Base-by-base conservation (phyloP, 176 grass and related monocot species). In the Oryza longistaminata region DNA sequence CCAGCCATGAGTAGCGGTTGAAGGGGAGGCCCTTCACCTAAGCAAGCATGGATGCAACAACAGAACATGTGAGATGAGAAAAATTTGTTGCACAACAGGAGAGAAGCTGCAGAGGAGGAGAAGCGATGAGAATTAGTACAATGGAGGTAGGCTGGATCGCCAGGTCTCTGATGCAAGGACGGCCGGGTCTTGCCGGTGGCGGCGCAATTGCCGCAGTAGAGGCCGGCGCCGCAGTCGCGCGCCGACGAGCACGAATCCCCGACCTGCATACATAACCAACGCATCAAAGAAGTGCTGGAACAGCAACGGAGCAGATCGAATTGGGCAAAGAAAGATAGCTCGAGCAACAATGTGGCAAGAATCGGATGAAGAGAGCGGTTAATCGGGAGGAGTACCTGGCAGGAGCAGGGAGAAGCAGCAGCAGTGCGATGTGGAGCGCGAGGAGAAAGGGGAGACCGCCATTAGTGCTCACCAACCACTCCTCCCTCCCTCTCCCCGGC, bases 1-100 rank as follows among this genome's bases (percentile, higher is more conserved):
- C 96, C 22, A 98, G 87, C 96, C 96, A 98, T 58, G 96, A 76
- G 81, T 98, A 98, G 42, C 83, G 87, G 86, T 95, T 95, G 50
- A 95, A 98, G 7, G 96, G 96, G 65, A 98, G 65, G 33, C 85
- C 93, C 40, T 89, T 90, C 15, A 98, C 91, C 96, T 95, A 77
- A 85, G 74, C 24, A 70, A 31, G 50, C 71, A 79, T 43, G 42
- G 42, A 43, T 12, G 82, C 12, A 80, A 64, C 12, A 37, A 37
- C 35, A 37, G 35, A 64, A 50, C n/a, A 70, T 29, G 34, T 68
- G 64, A 77, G 7, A 64, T 64, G 58, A 85, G 58, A 85, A 37
- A 6, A 66, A 78, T 5, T 37, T 4, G 35, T 7, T 25, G 68
- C 46, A 70, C 34, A 71, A 16, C 13, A 60, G 26, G 74, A 39